Evolutionary conservation across 257 asterid genomes (phyloP).

Genomic region (Fraxinus pennsylvanica): DNA sequence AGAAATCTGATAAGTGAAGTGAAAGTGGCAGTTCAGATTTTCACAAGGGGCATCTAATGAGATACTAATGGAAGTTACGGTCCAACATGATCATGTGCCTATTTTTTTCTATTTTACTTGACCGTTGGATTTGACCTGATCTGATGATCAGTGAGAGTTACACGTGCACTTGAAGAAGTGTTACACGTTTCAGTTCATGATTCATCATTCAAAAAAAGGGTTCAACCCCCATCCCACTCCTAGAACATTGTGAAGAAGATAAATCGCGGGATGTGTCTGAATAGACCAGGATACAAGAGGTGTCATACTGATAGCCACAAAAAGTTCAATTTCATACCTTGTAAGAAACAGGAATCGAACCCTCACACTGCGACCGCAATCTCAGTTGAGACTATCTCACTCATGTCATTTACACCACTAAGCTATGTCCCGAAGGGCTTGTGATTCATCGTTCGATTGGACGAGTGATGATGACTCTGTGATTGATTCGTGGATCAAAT

Average conservation of each 20-base stretch:
- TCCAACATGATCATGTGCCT: constrained; percentile 41
- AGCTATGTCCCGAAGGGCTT: too few relatives aligned
- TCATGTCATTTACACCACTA: too few relatives aligned
- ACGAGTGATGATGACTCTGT: neutral
- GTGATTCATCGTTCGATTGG: constrained; percentile 9
- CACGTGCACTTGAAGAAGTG: constrained; percentile 29
- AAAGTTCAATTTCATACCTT: too few relatives aligned
- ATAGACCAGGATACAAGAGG: too few relatives aligned
- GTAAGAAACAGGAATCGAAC: too few relatives aligned
- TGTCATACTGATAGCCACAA: too few relatives aligned
- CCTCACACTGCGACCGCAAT: too few relatives aligned
- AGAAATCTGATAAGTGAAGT: constrained; percentile 25
- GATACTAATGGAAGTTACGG: constrained; percentile 9
- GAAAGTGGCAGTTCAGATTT: constrained; percentile 29
- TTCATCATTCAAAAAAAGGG: neutral
- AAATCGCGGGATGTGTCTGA: too few relatives aligned
- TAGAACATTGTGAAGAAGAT: too few relatives aligned
- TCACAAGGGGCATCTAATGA: constrained; percentile 14
- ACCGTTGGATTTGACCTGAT: constrained; percentile 32
- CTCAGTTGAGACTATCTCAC: too few relatives aligned
- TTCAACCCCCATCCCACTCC: too few relatives aligned
- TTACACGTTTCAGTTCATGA: constrained; percentile 32
- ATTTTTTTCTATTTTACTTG: constrained; percentile 21
- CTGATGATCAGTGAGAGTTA: constrained; percentile 31
- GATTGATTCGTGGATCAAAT: neutral